phyloP scores from a whole-genome alignment of 176 grass and related monocot genomes.

The Ensete glaucum region DNA sequence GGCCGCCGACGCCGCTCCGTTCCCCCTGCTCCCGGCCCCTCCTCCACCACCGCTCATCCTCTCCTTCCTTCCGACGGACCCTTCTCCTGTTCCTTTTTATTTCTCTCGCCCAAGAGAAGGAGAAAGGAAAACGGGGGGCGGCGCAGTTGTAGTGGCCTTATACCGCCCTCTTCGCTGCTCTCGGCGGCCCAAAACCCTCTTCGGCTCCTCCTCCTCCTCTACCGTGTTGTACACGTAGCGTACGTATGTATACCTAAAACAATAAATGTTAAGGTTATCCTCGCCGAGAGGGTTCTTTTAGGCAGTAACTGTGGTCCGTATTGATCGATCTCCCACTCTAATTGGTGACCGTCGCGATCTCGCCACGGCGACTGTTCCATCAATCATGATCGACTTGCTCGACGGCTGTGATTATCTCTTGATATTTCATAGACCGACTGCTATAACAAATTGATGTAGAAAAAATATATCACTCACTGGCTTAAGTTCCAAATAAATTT shows the following conservation, averaged over 20 bases:
- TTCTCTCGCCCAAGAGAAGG: background rate
- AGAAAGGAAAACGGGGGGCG: background rate
- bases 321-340: too few species aligned
- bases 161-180: background rate
- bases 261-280: background rate
- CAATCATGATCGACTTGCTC: too few species aligned
- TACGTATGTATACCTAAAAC: background rate
- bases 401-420: too few species aligned
- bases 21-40: conserved; percentile 29
- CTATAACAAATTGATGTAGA: too few species aligned
- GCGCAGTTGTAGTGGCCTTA: background rate
- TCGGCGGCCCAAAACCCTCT: conserved; percentile 5
- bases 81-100: background rate
- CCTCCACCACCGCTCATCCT: conserved; percentile 24
- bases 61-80: conserved; percentile 10
- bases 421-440: too few species aligned
- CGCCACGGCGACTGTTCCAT: too few species aligned
- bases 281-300: too few species aligned
- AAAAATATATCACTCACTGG: too few species aligned
- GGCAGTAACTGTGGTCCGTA: too few species aligned
- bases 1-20: conserved; percentile 8
- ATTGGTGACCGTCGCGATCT: too few species aligned
- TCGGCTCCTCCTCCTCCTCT: background rate
- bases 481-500: too few species aligned
- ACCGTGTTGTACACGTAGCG: background rate